A percentile compares a stretch with the other conserved stretches of the same genome.
Evolutionary conservation across 2,329 filamentous ascomycete genomes (phyloP).

Genomic region (Fusarium siculi): DNA sequence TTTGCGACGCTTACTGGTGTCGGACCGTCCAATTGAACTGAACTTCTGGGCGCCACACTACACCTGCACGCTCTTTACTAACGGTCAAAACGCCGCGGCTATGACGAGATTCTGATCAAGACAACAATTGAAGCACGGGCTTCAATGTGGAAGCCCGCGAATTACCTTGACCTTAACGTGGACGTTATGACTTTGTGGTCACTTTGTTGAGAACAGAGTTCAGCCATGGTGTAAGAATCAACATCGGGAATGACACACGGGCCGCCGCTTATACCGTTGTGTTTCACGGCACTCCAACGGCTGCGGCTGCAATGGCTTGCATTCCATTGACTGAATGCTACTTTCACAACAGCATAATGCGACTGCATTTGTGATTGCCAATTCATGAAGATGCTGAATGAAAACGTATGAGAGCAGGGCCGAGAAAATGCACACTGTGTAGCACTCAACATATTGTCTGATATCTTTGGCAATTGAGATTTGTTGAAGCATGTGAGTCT

Average conservation of each 20-base stretch:
- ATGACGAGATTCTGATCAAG: constrained; percentile 28
- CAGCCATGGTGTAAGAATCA: constrained; percentile 24
- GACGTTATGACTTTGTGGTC: neutral
- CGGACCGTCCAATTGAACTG: neutral
- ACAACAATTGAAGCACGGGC: neutral
- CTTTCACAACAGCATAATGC: neutral
- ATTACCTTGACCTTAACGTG: neutral
- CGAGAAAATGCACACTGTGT: neutral
- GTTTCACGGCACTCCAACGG: constrained; percentile 24
- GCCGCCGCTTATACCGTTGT: constrained; percentile 21
- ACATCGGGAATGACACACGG: constrained; percentile 20
- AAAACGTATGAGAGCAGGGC: neutral
- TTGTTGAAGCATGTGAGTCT: constrained; percentile 16
- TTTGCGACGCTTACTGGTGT: constrained; percentile 2
- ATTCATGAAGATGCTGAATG: neutral
- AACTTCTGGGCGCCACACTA: neutral
- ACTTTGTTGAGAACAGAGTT: constrained; percentile 23
- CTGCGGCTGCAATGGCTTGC: constrained; percentile 16
- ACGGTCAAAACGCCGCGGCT: neutral
- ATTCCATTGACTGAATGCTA: constrained; percentile 6
- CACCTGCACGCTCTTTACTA: constrained; percentile 35
- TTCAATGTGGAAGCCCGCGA: constrained; percentile 3
- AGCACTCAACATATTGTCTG: constrained; percentile 9
- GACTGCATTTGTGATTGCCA: neutral
- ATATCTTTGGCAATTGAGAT: neutral